A percentile compares a stretch with the other conserved stretches of the same genome.
Conservation (phyloP, 768 basidiomycete species). For the Lentinula lateritia region DNA sequence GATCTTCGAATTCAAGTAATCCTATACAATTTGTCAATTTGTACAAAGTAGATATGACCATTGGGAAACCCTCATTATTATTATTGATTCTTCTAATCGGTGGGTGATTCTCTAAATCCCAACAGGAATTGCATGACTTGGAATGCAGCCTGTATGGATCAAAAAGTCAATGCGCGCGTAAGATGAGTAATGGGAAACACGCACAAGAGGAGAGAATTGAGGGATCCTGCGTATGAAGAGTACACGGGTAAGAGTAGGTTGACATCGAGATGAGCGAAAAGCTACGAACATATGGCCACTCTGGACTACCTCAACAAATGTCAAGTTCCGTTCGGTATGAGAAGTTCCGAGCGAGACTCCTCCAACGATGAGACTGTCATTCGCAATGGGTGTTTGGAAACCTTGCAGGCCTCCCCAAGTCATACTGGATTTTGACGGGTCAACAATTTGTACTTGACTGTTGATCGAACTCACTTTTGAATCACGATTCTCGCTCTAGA, state of each 20-base stretch:
- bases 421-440: background rate
- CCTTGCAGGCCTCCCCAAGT: slow-evolving; percentile 62
- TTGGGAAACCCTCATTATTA: background rate
- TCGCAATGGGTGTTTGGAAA: slow-evolving; percentile 62
- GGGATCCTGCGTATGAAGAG: slow-evolving; percentile 41
- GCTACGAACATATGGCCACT: slow-evolving; percentile 64
- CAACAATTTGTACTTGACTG: background rate
- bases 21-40: background rate
- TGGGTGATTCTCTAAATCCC: slow-evolving; percentile 50
- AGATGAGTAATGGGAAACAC: slow-evolving; percentile 13
- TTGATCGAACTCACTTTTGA: slow-evolving; percentile 41
- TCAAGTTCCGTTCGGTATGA: slow-evolving; percentile 63
- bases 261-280: background rate
- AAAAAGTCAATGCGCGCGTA: slow-evolving; percentile 5
- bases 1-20: too few species aligned
- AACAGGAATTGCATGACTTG: slow-evolving; percentile 66
- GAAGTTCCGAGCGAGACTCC: slow-evolving; percentile 59
- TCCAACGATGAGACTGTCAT: slow-evolving; percentile 67
- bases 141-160: slow-evolving; percentile 47
- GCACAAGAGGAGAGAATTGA: slow-evolving; percentile 56
- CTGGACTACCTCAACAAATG: slow-evolving; percentile 60
- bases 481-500: slow-evolving; percentile 52
- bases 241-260: background rate
- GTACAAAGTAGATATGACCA: background rate
- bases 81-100: background rate